A percentile compares a stretch with the other conserved stretches of the same genome.
These are phyloP conservation scores for Russula griseocarnosa DNA, from an alignment of 768 basidiomycete species.

Conservation along the genomic window DNA sequence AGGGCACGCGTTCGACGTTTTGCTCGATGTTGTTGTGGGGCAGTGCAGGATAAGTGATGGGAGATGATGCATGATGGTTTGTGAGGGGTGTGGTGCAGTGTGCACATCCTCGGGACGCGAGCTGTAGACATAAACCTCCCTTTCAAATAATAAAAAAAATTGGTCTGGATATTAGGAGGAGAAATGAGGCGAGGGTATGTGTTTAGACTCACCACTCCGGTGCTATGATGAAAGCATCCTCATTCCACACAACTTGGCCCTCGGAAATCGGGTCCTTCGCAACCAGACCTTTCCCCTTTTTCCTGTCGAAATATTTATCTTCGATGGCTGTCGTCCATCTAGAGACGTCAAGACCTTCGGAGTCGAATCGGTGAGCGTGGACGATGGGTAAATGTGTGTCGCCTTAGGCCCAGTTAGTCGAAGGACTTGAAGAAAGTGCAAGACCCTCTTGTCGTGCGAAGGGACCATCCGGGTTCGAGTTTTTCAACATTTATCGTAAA, in stretches of 20 bases:
- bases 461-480: constrained; percentile 45
- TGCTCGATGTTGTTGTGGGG: neutral
- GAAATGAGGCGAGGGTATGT: neutral
- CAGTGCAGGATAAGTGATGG: constrained; percentile 22
- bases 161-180: constrained; percentile 6
- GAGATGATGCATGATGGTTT: constrained; percentile 30
- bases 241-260: constrained; percentile 79
- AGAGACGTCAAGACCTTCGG: constrained; percentile 54
- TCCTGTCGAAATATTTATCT: constrained; percentile 61
- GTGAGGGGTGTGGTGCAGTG: constrained; percentile 68
- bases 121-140: constrained; percentile 73
- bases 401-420: neutral
- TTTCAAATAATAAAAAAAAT: constrained; percentile 32
- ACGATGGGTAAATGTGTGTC: constrained; percentile 48
- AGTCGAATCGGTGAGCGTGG: constrained; percentile 60
- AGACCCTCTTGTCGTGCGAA: constrained; percentile 18
- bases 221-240: constrained; percentile 77
- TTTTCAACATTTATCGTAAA: constrained; percentile 66
- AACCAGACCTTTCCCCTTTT: constrained; percentile 81
- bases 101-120: constrained; percentile 56
- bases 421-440: neutral
- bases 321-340: constrained; percentile 63
- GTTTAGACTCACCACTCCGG: constrained; percentile 63
- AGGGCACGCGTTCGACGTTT: constrained; percentile 41
- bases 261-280: constrained; percentile 61